A percentile compares a stretch with the other conserved stretches of the same genome.
Evolutionary conservation across 495 filamentous ascomycete genomes (phyloP).

Genomic region (Aspergillus sparsus): DNA sequence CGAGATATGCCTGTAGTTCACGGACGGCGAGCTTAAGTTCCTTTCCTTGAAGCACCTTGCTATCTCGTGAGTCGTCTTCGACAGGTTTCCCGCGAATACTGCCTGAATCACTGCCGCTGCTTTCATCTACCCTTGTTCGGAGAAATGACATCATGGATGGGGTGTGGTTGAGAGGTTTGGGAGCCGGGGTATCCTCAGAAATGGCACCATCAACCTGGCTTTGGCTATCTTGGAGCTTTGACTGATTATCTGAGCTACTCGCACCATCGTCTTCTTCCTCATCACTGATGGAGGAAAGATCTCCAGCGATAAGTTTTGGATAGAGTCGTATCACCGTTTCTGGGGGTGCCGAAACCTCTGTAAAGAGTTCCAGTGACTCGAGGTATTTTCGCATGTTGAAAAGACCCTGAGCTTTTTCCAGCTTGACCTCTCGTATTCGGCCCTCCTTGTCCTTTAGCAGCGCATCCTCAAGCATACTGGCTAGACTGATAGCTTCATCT

Average conservation of each 20-base stretch:
- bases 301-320: conserved; percentile 79
- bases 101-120: conserved; percentile 49
- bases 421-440: conserved; percentile 77
- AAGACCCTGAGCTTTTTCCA: conserved; percentile 82
- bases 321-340: conserved; percentile 86
- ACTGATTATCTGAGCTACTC: conserved; percentile 22
- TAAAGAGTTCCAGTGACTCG: conserved; percentile 89
- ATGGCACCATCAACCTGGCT: conserved; percentile 30
- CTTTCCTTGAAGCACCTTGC: conserved; percentile 63
- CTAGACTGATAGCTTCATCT: conserved; percentile 89
- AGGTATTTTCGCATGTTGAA: conserved; percentile 82
- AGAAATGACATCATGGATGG: conserved; percentile 64
- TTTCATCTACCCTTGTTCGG: conserved; percentile 38
- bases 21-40: conserved; percentile 78
- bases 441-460: conserved; percentile 80
- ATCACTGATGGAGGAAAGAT: conserved; percentile 60
- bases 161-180: conserved; percentile 32
- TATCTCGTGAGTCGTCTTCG: conserved; percentile 21
- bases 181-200: conserved; percentile 25
- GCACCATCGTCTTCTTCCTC: conserved; percentile 55
- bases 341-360: conserved; percentile 82
- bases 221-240: conserved; percentile 29
- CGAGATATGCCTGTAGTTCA: conserved; percentile 82
- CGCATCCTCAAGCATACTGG: conserved; percentile 89
- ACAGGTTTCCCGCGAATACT: conserved; percentile 44